These are phyloP conservation scores for Kwoniella heveanensis DNA, from an alignment of 768 basidiomycete species.

Conservation along the genomic window DNA sequence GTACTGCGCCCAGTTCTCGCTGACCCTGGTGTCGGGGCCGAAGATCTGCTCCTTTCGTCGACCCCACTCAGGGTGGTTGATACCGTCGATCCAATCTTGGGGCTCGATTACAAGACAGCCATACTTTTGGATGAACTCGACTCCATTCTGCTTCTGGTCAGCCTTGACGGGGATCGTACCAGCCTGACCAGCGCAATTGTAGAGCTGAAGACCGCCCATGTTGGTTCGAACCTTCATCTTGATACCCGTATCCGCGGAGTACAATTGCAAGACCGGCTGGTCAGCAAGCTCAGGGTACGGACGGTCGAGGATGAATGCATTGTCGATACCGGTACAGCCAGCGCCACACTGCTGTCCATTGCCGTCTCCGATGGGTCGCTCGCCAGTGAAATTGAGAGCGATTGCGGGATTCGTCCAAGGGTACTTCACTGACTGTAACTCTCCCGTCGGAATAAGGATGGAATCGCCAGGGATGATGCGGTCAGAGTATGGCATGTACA, in stretches of 20 bases:
- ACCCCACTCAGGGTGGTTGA: slow-evolving; percentile 41
- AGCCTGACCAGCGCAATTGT: slow-evolving; percentile 29
- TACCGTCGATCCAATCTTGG: slow-evolving; percentile 41
- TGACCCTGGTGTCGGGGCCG: slow-evolving; percentile 26
- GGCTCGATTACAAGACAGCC: slow-evolving; percentile 45
- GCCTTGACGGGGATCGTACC: slow-evolving; percentile 29
- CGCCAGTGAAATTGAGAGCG: slow-evolving; percentile 33
- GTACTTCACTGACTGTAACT: slow-evolving; percentile 21
- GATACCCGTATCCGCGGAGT: slow-evolving; percentile 30
- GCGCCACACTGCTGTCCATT: slow-evolving; percentile 31
- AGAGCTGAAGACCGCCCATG: slow-evolving; percentile 31
- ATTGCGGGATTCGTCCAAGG: slow-evolving; percentile 17
- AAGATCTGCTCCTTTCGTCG: slow-evolving; percentile 33
- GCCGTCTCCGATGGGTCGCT: slow-evolving; percentile 28
- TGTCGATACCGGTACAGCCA: slow-evolving; percentile 37
- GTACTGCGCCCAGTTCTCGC: slow-evolving; percentile 37
- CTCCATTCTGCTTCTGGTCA: slow-evolving; percentile 21
- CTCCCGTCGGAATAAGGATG: slow-evolving; percentile 47
- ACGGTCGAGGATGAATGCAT: slow-evolving; percentile 41
- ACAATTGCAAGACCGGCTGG: slow-evolving; percentile 18
- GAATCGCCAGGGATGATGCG: slow-evolving; percentile 37
- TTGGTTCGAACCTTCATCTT: slow-evolving; percentile 34
- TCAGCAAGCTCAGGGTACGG: slow-evolving; percentile 12
- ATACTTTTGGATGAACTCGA: slow-evolving; percentile 24
- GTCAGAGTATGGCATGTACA: slow-evolving; percentile 35